A percentile compares a stretch with the other conserved stretches of the same genome.
Evolutionary conservation across 345 rosid genomes (phyloP).

Genomic region (Moringa oleifera): DNA sequence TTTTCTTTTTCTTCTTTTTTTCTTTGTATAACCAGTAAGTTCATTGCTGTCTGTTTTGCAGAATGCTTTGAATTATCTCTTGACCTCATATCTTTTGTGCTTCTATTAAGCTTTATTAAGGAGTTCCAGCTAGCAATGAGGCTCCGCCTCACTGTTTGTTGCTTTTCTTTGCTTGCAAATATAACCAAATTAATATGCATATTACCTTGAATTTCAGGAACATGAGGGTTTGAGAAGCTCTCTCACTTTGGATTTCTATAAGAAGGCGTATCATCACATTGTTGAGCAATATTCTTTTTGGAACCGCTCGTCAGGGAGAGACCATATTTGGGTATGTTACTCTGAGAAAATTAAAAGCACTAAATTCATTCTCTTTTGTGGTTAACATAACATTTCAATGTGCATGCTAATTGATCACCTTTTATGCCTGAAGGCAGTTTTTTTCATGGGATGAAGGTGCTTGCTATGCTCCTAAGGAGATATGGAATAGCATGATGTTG

Average conservation of each 20-base stretch:
- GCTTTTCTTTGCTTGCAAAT: no score
- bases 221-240: conserved; percentile 84
- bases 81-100: no score
- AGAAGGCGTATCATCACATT: conserved; percentile 67
- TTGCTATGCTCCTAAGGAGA: conserved; percentile 99
- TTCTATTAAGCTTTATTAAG: no score
- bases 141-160: no score
- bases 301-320: conserved; percentile 85
- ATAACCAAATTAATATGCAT: neutral
- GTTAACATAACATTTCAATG: conserved; percentile 2
- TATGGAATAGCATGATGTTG: conserved; percentile 97
- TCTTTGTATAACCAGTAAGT: no score
- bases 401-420: conserved; percentile 29
- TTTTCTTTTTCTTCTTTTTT: no score
- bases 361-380: neutral
- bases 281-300: conserved; percentile 67
- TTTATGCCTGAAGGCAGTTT: conserved; percentile 57
- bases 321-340: conserved; percentile 84
- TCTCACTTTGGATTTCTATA: conserved; percentile 79
- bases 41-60: no score
- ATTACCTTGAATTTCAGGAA: conserved; percentile 44
- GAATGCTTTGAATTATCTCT: no score
- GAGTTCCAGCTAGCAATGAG: no score
- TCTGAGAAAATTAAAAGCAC: neutral
- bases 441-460: conserved; percentile 99